Evolutionary conservation across 2,329 filamentous ascomycete genomes (phyloP).

Genomic region (Hawksworthiomyces lignivorus): DNA sequence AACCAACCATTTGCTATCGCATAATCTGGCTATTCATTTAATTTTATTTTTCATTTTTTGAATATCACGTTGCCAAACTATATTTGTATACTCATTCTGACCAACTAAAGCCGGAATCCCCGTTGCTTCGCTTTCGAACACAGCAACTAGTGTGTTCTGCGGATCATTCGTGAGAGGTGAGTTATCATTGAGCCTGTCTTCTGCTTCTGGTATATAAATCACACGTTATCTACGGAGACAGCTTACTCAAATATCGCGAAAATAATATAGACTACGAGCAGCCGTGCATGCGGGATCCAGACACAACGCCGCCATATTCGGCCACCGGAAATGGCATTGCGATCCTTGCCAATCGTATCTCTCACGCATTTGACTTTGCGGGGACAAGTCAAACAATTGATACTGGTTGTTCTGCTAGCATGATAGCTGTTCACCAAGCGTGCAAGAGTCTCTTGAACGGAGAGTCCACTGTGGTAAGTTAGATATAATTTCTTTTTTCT

Average conservation of each 20-base stretch:
- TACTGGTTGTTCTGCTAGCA: slow-evolving; percentile 30
- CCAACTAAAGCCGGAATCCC: slow-evolving; percentile 32
- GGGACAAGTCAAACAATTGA: slow-evolving; percentile 30
- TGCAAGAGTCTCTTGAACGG: slow-evolving; percentile 20
- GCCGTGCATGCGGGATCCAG: slow-evolving; percentile 40
- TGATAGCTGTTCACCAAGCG: slow-evolving; percentile 26
- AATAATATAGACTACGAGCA: slow-evolving; percentile 39
- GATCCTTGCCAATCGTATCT: slow-evolving; percentile 27
- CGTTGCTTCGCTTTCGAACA: slow-evolving; percentile 35
- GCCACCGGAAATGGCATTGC: slow-evolving; percentile 20
- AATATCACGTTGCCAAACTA: no score
- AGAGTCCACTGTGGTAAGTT: slow-evolving; percentile 16
- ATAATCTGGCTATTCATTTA: no score
- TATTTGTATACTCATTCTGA: slow-evolving; percentile 1
- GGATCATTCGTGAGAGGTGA: slow-evolving; percentile 44
- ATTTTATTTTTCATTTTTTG: no score
- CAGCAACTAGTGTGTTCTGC: slow-evolving; percentile 40
- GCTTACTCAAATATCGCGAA: not conserved
- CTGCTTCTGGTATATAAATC: no score
- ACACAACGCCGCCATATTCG: slow-evolving; percentile 26
- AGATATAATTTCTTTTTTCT: no score
- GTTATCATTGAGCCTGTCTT: no score
- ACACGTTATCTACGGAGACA: no score
- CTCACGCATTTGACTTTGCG: slow-evolving; percentile 27
- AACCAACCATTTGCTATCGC: no score